A percentile compares a stretch with the other conserved stretches of the same genome.
These are phyloP conservation scores for Colletotrichum euphorbiae DNA, from an alignment of 2,329 filamentous ascomycete species.

Conservation along the genomic window DNA sequence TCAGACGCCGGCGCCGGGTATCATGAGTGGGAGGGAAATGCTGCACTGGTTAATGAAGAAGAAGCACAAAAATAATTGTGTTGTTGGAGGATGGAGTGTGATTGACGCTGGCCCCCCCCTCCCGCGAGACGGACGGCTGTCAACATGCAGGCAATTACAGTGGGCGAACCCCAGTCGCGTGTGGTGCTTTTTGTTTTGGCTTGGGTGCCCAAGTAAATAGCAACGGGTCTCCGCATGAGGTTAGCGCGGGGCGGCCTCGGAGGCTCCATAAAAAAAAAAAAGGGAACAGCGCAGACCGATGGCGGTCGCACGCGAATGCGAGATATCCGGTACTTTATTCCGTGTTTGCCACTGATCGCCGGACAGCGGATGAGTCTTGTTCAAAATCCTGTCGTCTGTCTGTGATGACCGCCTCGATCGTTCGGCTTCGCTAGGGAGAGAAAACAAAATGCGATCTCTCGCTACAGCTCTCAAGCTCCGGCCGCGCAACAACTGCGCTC, in stretches of 20 bases:
- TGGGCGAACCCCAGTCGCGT: conserved; percentile 36
- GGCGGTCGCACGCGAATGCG: no score
- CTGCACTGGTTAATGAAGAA: conserved; percentile 25
- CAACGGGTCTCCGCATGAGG: conserved; percentile 39
- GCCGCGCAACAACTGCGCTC: conserved; percentile 2
- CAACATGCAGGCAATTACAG: conserved; percentile 33
- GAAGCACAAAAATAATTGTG: conserved; percentile 17
- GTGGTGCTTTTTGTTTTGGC: conserved; percentile 37
- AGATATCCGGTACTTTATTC: no score
- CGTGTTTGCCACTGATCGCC: no score
- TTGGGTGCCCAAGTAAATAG: conserved; percentile 29
- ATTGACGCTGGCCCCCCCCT: neutral
- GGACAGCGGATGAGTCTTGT: no score
- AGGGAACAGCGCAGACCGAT: no score
- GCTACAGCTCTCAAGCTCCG: conserved; percentile 24
- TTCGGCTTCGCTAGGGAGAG: neutral
- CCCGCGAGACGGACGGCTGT: conserved; percentile 19
- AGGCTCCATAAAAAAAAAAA: no score
- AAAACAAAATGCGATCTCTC: conserved; percentile 26
- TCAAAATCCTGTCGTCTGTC: no score
- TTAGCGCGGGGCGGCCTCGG: conserved; percentile 39
- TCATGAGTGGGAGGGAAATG: neutral
- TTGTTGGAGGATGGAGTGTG: conserved; percentile 28
- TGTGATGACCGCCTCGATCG: neutral
- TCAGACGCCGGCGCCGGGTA: neutral